A percentile compares a stretch with the other conserved stretches of the same genome.
Evolutionary conservation across 2,329 filamentous ascomycete genomes (phyloP).

Genomic region (Cytospora mali): DNA sequence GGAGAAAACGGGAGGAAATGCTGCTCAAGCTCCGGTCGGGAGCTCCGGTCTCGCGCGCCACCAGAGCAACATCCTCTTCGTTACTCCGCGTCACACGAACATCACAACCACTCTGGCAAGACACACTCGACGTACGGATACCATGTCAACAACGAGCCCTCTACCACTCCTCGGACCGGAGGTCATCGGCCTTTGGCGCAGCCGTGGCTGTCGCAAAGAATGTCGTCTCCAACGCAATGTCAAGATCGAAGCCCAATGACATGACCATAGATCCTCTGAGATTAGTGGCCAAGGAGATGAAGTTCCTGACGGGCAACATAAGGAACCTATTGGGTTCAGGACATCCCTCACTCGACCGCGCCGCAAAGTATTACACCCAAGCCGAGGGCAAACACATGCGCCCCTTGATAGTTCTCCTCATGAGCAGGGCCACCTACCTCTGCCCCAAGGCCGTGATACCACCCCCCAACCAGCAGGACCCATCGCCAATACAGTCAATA

Average conservation of each 20-base stretch:
- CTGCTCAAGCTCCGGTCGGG: conserved; percentile 56
- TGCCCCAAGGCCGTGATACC: conserved; percentile 60
- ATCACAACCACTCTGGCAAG: conserved; percentile 42
- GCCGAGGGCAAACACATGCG: conserved; percentile 96
- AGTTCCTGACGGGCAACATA: conserved; percentile 92
- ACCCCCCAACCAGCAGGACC: conserved; percentile 46
- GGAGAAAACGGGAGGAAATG: conserved; percentile 38
- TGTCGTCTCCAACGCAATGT: conserved; percentile 69
- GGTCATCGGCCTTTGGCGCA: conserved; percentile 72
- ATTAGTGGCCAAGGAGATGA: conserved; percentile 94
- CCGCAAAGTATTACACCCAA: conserved; percentile 97
- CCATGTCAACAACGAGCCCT: conserved; percentile 35
- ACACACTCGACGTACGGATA: conserved; percentile 39
- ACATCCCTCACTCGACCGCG: conserved; percentile 90
- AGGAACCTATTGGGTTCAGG: conserved; percentile 90
- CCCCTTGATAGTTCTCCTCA: conserved; percentile 90
- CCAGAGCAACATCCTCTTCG: conserved; percentile 38
- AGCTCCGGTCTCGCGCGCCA: conserved; percentile 52
- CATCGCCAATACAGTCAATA: conserved; percentile 34
- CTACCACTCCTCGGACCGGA: conserved; percentile 50
- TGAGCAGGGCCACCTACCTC: conserved; percentile 90
- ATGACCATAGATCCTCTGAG: conserved; percentile 85
- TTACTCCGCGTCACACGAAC: conserved; percentile 43
- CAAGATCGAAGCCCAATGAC: conserved; percentile 62
- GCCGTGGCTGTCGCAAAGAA: conserved; percentile 72